Conservation (phyloP, 1,284 basidiomycete species). For the Amylostereum areolatum region DNA sequence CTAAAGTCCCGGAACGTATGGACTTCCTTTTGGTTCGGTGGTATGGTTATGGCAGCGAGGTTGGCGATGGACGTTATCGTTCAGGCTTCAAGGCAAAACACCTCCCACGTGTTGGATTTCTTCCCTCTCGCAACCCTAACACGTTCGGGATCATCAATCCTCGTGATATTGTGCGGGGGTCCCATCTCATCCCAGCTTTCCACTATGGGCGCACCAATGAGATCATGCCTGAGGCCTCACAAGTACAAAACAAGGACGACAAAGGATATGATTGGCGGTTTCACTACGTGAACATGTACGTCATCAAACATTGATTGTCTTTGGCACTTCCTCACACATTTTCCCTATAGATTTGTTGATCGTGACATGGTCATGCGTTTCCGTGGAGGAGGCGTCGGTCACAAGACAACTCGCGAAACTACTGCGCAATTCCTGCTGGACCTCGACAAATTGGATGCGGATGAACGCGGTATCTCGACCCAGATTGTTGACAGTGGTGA, state of each 20-base stretch:
- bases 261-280: not conserved
- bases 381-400: not conserved
- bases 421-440: too few relatives aligned
- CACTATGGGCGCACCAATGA: not conserved
- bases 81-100: too few relatives aligned
- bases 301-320: too few relatives aligned
- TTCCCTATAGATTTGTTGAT: not conserved
- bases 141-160: not conserved
- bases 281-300: not conserved
- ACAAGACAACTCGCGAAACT: too few relatives aligned
- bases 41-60: not conserved
- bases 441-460: too few relatives aligned
- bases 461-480: too few relatives aligned
- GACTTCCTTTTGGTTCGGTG: not conserved
- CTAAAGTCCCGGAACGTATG: too few relatives aligned
- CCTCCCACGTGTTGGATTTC: not conserved
- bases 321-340: not conserved
- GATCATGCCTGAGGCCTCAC: not conserved
- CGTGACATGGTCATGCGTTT: not conserved
- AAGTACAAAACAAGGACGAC: not conserved
- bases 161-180: not conserved
- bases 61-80: not conserved
- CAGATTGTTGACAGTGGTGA: too few relatives aligned
- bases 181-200: not conserved
- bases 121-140: not conserved